These are phyloP conservation scores for Polychaeton citri DNA, from an alignment of 2,329 filamentous ascomycete genomes.

Conservation along the genomic window DNA sequence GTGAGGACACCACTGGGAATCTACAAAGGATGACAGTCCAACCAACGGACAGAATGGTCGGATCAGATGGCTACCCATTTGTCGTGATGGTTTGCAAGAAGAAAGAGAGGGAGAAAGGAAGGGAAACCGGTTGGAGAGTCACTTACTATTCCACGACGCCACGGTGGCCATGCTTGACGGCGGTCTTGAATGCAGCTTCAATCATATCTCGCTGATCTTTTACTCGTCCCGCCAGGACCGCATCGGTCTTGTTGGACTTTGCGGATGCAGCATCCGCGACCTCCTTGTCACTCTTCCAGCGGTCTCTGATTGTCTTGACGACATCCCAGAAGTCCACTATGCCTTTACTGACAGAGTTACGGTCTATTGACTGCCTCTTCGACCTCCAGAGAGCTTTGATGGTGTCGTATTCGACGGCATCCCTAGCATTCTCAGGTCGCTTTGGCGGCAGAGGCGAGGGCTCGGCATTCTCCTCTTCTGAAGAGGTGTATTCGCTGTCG, in stretches of 20 bases:
- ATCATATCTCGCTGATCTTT: slow-evolving; percentile 44
- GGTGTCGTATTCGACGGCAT: slow-evolving; percentile 44
- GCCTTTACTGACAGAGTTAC: slow-evolving; percentile 40
- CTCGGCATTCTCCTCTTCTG: slow-evolving; percentile 33
- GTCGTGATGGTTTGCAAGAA: too few relatives aligned
- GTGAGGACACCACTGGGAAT: too few relatives aligned
- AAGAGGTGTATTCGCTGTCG: slow-evolving; percentile 39
- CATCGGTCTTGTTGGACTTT: slow-evolving; percentile 40
- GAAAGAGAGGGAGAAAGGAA: slow-evolving; percentile 3
- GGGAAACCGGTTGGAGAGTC: slow-evolving; percentile 9
- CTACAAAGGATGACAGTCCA: too few relatives aligned
- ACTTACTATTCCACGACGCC: slow-evolving; percentile 31
- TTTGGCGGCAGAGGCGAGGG: slow-evolving; percentile 40
- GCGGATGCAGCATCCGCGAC: slow-evolving; percentile 45
- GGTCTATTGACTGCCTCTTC: slow-evolving; percentile 35
- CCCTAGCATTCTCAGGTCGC: slow-evolving; percentile 38
- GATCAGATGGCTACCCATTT: too few relatives aligned
- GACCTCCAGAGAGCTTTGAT: slow-evolving; percentile 49
- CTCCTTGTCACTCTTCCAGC: slow-evolving; percentile 46
- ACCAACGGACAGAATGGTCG: too few relatives aligned
- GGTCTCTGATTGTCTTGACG: slow-evolving; percentile 45
- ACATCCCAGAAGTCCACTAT: slow-evolving; percentile 47
- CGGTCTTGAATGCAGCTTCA: slow-evolving; percentile 35
- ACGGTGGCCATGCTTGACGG: slow-evolving; percentile 33
- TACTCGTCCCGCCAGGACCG: slow-evolving; percentile 43